A percentile compares a stretch with the other conserved stretches of the same genome.
Conservation (phyloP, 208 protist genomes). For the Plasmodiophora brassicae region DNA sequence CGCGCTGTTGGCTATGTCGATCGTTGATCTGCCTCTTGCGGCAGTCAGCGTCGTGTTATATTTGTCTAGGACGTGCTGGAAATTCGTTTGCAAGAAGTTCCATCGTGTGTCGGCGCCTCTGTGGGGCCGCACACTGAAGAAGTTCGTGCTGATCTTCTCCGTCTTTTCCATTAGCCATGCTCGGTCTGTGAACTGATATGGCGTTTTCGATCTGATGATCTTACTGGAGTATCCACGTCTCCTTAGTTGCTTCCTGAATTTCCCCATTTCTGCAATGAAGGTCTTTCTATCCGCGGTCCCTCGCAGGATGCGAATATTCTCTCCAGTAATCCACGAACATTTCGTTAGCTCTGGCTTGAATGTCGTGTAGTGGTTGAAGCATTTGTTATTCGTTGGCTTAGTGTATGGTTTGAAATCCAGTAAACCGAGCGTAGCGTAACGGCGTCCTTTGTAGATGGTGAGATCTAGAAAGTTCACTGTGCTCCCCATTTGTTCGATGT, state of each 20-base stretch:
- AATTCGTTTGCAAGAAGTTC: conserved; percentile 6
- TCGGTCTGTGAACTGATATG: background rate
- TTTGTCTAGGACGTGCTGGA: background rate
- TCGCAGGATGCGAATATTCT: background rate
- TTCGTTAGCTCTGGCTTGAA: background rate
- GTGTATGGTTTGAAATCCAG: background rate
- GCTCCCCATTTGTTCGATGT: background rate
- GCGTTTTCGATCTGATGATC: background rate
- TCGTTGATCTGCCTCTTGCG: background rate
- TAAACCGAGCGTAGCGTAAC: background rate
- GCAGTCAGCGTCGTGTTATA: background rate
- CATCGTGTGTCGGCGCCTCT: background rate
- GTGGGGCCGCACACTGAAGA: background rate
- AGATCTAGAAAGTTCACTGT: background rate
- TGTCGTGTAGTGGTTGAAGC: background rate
- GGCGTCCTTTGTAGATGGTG: background rate
- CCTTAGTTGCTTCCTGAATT: background rate
- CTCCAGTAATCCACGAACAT: background rate
- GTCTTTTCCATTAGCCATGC: background rate
- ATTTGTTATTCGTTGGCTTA: background rate
- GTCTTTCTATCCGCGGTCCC: background rate
- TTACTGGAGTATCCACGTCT: background rate
- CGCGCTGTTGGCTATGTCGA: background rate
- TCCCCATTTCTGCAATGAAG: background rate
- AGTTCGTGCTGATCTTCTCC: background rate